Conservation (phyloP, 257 asterid genomes). For the Lantana camara region DNA sequence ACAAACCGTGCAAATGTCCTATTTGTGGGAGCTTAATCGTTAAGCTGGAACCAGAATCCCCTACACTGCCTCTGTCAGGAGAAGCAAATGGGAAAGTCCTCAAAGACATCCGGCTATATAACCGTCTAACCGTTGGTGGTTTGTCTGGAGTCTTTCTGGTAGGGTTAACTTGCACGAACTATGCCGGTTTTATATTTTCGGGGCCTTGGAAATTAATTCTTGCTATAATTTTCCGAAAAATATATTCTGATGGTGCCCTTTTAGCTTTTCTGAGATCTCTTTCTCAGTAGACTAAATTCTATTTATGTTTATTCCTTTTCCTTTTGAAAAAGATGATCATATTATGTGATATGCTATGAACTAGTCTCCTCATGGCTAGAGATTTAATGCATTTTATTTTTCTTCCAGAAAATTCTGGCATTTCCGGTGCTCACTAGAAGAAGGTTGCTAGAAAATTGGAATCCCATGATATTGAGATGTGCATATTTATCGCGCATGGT, state of each 20-base stretch:
- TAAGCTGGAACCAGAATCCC: slow-evolving; percentile 17
- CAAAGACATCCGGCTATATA: slow-evolving; percentile 23
- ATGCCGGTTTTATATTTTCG: no score
- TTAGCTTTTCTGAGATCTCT: no score
- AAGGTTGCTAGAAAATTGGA: slow-evolving; percentile 8
- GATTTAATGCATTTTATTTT: not conserved
- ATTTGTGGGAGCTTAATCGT: slow-evolving; percentile 24
- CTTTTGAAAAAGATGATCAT: no score
- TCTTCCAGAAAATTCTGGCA: slow-evolving; percentile 21
- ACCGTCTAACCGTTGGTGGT: slow-evolving; percentile 7
- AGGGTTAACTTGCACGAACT: not conserved
- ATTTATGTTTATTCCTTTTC: no score
- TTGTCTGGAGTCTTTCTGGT: slow-evolving; percentile 20
- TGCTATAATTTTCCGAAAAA: no score
- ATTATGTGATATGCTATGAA: no score
- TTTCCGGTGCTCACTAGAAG: slow-evolving; percentile 20
- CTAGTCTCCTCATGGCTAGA: no score
- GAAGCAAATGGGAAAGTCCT: slow-evolving; percentile 22
- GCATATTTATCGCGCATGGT: slow-evolving; percentile 3
- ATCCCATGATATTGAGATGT: slow-evolving; percentile 2
- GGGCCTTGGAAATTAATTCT: no score
- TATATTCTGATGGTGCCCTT: no score
- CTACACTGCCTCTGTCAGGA: slow-evolving; percentile 1
- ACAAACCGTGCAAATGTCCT: slow-evolving; percentile 31
- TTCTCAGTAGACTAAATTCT: no score